phyloP scores from a whole-genome alignment of 257 asterid species.

The Coffea canephora region DNA sequence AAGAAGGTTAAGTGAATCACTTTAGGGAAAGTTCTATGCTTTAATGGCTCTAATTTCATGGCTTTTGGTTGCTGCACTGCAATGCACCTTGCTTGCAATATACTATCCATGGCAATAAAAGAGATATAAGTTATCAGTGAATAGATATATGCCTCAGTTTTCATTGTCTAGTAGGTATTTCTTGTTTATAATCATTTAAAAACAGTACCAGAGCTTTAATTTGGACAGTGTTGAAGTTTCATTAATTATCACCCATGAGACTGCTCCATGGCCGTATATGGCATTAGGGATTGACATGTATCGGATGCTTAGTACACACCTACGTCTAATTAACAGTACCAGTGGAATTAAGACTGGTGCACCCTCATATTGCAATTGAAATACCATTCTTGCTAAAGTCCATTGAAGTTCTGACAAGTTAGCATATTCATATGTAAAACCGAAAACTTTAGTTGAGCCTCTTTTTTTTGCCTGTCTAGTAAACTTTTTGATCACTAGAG shows the following conservation, averaged over 20 bases:
- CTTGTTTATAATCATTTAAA: background rate
- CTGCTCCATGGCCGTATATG: background rate
- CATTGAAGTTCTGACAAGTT: background rate
- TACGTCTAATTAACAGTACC: background rate
- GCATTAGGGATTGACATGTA: background rate
- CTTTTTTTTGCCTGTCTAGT: no score
- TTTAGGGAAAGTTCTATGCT: background rate
- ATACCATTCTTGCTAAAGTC: background rate
- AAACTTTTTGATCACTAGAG: background rate
- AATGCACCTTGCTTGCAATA: background rate
- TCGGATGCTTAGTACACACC: background rate
- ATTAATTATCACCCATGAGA: background rate
- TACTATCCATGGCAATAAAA: background rate
- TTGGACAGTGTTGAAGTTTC: background rate
- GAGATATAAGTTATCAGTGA: background rate
- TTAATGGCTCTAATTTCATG: background rate
- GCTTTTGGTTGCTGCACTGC: background rate
- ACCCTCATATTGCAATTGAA: background rate
- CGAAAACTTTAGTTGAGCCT: background rate
- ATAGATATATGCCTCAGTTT: background rate
- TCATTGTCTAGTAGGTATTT: background rate
- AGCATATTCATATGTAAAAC: background rate
- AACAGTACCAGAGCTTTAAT: background rate
- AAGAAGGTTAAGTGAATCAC: background rate
- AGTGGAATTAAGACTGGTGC: background rate